These are phyloP conservation scores for Penstemon newberryi DNA, from an alignment of 257 asterid species.

Conservation along the genomic window DNA sequence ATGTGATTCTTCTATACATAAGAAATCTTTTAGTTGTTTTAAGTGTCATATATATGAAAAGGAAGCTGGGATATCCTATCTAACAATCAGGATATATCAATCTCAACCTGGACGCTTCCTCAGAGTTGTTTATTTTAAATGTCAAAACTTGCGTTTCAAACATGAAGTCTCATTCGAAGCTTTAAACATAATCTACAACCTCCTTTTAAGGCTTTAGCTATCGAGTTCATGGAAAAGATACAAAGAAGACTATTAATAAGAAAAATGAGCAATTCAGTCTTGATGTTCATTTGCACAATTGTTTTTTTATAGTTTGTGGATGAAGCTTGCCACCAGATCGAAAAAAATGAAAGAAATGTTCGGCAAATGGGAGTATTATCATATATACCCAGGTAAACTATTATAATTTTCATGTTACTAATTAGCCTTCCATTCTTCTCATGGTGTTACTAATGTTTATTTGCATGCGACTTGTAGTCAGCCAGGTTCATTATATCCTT, in stretches of 20 bases:
- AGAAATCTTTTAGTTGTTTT: too few relatives aligned
- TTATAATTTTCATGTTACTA: background rate
- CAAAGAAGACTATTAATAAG: conserved; percentile 16
- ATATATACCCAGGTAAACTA: conserved; percentile 78
- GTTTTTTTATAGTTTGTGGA: conserved; percentile 75
- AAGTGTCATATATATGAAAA: background rate
- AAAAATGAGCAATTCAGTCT: conserved; percentile 11
- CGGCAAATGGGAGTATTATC: conserved; percentile 84
- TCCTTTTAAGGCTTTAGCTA: too few relatives aligned
- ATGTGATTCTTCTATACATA: too few relatives aligned
- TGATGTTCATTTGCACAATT: conserved; percentile 31
- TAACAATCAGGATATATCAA: background rate
- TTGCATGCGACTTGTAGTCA: conserved; percentile 11
- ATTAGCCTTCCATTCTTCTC: conserved; percentile 7
- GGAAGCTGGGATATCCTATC: background rate
- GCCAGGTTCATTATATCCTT: background rate
- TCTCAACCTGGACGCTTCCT: background rate
- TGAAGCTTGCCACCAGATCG: conserved; percentile 96
- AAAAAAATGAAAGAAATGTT: conserved; percentile 77
- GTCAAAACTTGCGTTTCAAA: conserved; percentile 4
- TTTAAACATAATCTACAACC: too few relatives aligned
- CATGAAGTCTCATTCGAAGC: too few relatives aligned
- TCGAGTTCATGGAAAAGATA: conserved; percentile 15
- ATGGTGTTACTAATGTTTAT: conserved; percentile 8
- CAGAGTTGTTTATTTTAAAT: background rate